A percentile compares a stretch with the other conserved stretches of the same genome.
phyloP scores from a whole-genome alignment of 345 rosid species.

The Ricinus communis region DNA sequence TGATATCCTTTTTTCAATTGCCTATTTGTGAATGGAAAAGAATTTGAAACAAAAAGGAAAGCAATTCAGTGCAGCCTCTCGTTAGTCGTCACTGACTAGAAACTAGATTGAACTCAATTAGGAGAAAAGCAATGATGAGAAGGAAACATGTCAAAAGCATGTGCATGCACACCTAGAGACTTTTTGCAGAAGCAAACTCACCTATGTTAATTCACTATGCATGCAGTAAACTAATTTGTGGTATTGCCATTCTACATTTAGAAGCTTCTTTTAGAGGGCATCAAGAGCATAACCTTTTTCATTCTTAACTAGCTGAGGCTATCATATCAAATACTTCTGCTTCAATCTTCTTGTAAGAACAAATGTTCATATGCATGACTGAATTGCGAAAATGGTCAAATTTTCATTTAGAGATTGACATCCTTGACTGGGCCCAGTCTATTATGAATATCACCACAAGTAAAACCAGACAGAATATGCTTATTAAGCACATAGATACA shows the following conservation, averaged over 20 bases:
- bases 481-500: too few species aligned
- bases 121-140: neutral
- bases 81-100: neutral
- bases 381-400: too few species aligned
- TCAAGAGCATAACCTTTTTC: neutral
- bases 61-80: constrained; percentile 7
- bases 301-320: neutral
- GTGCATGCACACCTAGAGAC: neutral
- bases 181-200: neutral
- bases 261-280: neutral
- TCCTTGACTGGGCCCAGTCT: too few species aligned
- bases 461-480: too few species aligned
- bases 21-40: constrained; percentile 42
- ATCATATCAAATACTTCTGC: neutral
- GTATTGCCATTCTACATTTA: neutral
- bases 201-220: neutral
- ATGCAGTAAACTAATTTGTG: neutral
- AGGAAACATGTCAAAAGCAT: neutral
- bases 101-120: neutral
- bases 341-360: neutral
- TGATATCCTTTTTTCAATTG: constrained; percentile 87
- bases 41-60: neutral
- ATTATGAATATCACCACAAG: too few species aligned
- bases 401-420: too few species aligned
- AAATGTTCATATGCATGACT: neutral